Base-by-base conservation (phyloP, 495 filamentous ascomycete species). In the Parachaetomium inaequale region DNA sequence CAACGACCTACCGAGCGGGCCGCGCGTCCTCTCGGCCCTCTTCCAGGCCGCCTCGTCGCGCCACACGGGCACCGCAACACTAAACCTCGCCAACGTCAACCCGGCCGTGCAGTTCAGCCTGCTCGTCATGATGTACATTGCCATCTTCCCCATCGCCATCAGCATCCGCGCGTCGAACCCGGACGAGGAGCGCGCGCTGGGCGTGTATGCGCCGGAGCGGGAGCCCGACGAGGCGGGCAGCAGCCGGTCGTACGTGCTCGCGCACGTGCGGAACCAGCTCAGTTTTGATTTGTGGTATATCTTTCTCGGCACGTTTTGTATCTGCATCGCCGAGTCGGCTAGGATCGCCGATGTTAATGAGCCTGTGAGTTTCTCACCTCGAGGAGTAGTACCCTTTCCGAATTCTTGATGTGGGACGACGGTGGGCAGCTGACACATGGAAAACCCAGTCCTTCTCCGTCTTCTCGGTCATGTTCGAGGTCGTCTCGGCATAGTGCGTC, bases 61-160 rank as follows among this genome's bases (percentile, higher is more conserved):
- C 62, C 95, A 92, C 7, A 90, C 92, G 4, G 92, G 92, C 5
- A 93, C 93, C 65, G 74, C 87, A 12, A 85, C 88, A 28, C 81
- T 94, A 63, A 87, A 85, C 62, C 72, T 96, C 25, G 75, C 88
- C 8, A 74, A 78, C 1, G 79, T 96, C 17, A 92, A 96, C 66
- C 92, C 92, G 3, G 92, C 87, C 1, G 89, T 96, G 19, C 92
- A 96, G 67, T 89, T 93, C 15, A 93, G 90, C 19, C 93, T 94
- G 74, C 68, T 96, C 70, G 85, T 96, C 72, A 96, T 96, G 92
- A 96, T 96, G 92, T 96, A 96, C 70, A 96, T 96, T 61, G 93
- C 92, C 55, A 88, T 94, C 38, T 90, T 93, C 65, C 92, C 92
- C n/a, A 92, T 96, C 66, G 92, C 92, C 61, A 95, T 96, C 58